phyloP scores from a whole-genome alignment of 352 stramenopile genomes.

The Aphanomyces cochlioides region DNA sequence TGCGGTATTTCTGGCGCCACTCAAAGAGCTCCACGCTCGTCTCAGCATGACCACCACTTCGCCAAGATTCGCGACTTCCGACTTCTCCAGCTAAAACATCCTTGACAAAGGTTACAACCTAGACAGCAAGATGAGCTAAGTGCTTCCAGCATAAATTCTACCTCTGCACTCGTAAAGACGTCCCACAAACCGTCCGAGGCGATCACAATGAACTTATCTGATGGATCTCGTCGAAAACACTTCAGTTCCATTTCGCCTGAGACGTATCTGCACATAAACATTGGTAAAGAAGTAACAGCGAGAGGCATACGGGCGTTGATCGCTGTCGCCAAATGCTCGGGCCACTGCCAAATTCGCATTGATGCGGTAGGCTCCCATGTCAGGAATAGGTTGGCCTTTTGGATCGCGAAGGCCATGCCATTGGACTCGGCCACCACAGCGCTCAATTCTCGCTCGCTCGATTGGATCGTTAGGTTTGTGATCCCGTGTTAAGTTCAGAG shows the following conservation, averaged over 20 bases:
- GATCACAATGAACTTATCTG: conserved; percentile 91
- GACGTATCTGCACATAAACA: conserved; percentile 22
- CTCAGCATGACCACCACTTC: conserved; percentile 71
- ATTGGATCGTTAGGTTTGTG: conserved; percentile 87
- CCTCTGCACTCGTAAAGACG: conserved; percentile 88
- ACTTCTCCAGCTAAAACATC: conserved; percentile 82
- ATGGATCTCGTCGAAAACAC: conserved; percentile 65
- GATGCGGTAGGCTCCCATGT: conserved; percentile 88
- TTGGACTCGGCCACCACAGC: conserved; percentile 77
- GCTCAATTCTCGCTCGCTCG: conserved; percentile 71
- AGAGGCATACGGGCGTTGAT: conserved; percentile 81
- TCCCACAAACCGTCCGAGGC: conserved; percentile 93
- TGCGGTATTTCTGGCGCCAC: conserved; percentile 89
- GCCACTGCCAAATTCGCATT: conserved; percentile 91
- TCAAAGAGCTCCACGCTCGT: conserved; percentile 84
- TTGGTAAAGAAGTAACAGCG: background rate
- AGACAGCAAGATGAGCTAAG: background rate
- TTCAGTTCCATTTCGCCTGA: conserved; percentile 72
- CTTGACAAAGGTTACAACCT: conserved; percentile 87
- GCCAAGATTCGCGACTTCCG: conserved; percentile 73
- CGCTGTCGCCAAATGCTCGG: conserved; percentile 86
- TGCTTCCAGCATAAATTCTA: background rate
- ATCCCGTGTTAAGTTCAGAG: conserved; percentile 72
- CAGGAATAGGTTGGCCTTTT: conserved; percentile 79
- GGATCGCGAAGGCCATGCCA: conserved; percentile 88